phyloP scores from a whole-genome alignment of 352 stramenopile genomes.

The Thraustotheca clavata region DNA sequence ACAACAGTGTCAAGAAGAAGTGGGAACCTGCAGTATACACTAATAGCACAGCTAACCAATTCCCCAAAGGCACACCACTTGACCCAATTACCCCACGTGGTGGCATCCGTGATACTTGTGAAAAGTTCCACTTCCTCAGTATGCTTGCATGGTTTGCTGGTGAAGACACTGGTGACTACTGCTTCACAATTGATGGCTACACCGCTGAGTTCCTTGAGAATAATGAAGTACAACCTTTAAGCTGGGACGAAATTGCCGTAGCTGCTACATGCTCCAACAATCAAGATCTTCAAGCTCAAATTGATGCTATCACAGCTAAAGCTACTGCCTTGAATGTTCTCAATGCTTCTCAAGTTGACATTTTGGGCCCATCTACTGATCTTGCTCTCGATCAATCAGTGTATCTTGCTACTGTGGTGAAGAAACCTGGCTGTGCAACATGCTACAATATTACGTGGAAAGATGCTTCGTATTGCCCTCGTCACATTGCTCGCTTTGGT shows the following conservation, averaged over 20 bases:
- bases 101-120: conserved; percentile 17
- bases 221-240: neutral
- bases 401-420: neutral
- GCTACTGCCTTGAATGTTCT: neutral
- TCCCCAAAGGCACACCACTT: conserved; percentile 1
- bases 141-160: conserved; percentile 17
- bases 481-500: conserved; percentile 13
- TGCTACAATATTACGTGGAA: conserved; percentile 7
- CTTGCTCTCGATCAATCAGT: neutral
- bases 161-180: conserved; percentile 16
- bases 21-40: conserved; percentile 3
- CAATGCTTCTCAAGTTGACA: neutral
- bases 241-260: neutral
- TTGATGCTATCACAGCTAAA: neutral
- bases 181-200: conserved; percentile 18
- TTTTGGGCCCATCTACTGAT: neutral
- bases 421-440: neutral
- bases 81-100: conserved; percentile 7
- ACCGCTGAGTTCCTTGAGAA: conserved; percentile 10
- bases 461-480: conserved; percentile 10
- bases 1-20: neutral
- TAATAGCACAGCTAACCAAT: neutral
- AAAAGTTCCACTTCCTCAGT: conserved; percentile 11
- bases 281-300: neutral
- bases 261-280: neutral